Base-by-base conservation (phyloP, 805 yeast genomes). In the Hanseniaspora osmophila region DNA sequence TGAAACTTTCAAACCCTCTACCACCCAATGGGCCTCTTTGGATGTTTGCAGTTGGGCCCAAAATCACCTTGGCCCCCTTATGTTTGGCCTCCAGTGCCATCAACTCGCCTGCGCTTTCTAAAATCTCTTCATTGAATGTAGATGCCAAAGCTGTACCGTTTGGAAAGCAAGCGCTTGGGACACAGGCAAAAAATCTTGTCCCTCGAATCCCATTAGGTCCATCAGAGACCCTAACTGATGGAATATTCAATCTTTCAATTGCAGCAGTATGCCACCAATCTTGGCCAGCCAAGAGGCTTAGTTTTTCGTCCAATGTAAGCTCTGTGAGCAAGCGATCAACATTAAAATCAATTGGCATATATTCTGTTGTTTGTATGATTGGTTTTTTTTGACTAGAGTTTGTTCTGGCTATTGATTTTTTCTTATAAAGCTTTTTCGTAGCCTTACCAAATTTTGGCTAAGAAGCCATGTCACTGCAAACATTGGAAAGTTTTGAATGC, bases 171-270 rank as follows among this genome's bases (percentile, higher is more conserved):
- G 75, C 78, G 38, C 79, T 66, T 7, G 77, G 77, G 18, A 66
- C 63, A 37, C 73, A 66, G 48, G 69, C 63, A 54, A 74, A 72
- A 53, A 75, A 74, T 40, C 62, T 67, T 16, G 77, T 74, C 22
- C 82, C 82, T 50, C 82, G 64, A 41, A 75, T 66, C 50, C 83
- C 83, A 53, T 77, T 77, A 42, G 83, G 83, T 16, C 83, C 83
- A 55, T 77, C 83, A 16, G 70, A 58, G 29, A 71, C 54, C 54
- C 80, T 64, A 6, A 75, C 48, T 0, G 70, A 58, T 2, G 77
- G 78, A 37, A 75, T 54, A 16, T 62, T 64, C 30, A 71, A 54
- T 42, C 66, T 54, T 43, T 57, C 60, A 18, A 73, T 61, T 1
- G 67, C 54, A 44, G 47, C 52, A 2, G 78, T 73, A 58, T 72